Evolutionary conservation across 495 filamentous ascomycete genomes (phyloP).

Genomic region (Bombardia bombarda): DNA sequence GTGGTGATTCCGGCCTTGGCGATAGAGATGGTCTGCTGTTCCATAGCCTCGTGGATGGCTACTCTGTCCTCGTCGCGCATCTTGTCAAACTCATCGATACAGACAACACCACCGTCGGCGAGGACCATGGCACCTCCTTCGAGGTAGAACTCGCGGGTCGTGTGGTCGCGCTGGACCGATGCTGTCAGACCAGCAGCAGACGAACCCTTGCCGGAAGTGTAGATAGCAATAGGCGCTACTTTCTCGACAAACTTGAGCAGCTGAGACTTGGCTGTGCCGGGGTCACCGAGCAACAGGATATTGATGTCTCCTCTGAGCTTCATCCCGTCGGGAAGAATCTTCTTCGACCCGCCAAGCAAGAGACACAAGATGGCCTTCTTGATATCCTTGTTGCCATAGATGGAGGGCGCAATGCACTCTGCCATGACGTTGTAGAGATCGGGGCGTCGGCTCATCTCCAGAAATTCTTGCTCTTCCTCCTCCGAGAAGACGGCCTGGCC

Average conservation of each 20-base stretch:
- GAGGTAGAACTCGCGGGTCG: slow-evolving; percentile 93
- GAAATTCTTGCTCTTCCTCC: slow-evolving; percentile 94
- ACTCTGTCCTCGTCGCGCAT: slow-evolving; percentile 99
- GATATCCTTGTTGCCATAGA: slow-evolving; percentile 93
- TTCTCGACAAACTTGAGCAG: slow-evolving; percentile 97
- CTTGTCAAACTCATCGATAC: slow-evolving; percentile 99
- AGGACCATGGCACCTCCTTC: slow-evolving; percentile 99
- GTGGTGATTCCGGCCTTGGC: slow-evolving; percentile 99
- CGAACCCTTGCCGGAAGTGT: slow-evolving; percentile 98
- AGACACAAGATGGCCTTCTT: slow-evolving; percentile 98
- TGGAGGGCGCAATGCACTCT: slow-evolving; percentile 91
- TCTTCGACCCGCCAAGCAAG: slow-evolving; percentile 93
- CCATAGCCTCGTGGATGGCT: slow-evolving; percentile 99
- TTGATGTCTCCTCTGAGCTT: slow-evolving; percentile 98
- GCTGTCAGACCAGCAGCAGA: slow-evolving; percentile 97
- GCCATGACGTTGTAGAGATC: slow-evolving; percentile 89
- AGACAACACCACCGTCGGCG: slow-evolving; percentile 94
- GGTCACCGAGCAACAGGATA: slow-evolving; percentile 92
- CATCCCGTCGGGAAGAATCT: slow-evolving; percentile 98
- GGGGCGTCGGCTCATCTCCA: slow-evolving; percentile 83
- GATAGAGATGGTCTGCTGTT: slow-evolving; percentile 99
- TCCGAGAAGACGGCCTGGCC: slow-evolving; percentile 82
- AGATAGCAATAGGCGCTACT: slow-evolving; percentile 93
- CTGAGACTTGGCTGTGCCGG: slow-evolving; percentile 97
- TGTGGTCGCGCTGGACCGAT: slow-evolving; percentile 88